A percentile compares a stretch with the other conserved stretches of the same genome.
These are phyloP conservation scores for Ajuga chamaepitys DNA, from an alignment of 257 asterid genomes.

Conservation along the genomic window DNA sequence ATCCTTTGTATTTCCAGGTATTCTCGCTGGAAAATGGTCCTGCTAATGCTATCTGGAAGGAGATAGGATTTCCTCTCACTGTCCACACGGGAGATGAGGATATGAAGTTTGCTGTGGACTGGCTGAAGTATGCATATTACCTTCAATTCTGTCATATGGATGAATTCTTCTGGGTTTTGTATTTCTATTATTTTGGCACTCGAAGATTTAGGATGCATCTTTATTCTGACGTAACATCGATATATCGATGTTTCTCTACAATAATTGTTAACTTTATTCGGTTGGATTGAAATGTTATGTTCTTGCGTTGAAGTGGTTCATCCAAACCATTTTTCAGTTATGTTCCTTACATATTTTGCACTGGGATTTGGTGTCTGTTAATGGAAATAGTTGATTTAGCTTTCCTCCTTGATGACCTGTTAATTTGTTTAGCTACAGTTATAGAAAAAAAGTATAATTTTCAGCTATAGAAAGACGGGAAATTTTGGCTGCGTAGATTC, in stretches of 20 bases:
- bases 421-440: background rate
- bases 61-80: conserved; percentile 40
- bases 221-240: background rate
- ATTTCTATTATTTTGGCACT: background rate
- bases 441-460: background rate
- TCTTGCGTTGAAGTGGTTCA: background rate
- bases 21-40: conserved; percentile 76
- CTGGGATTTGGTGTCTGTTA: background rate
- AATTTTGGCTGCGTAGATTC: background rate
- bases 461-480: background rate
- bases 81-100: conserved; percentile 36
- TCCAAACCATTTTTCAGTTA: background rate
- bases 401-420: background rate
- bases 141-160: conserved; percentile 4
- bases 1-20: conserved; percentile 44
- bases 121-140: conserved; percentile 69
- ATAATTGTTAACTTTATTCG: background rate
- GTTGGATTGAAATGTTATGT: background rate
- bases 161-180: background rate
- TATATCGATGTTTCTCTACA: background rate
- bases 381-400: background rate
- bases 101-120: conserved; percentile 52
- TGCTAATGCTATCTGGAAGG: conserved; percentile 50
- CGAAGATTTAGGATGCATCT: conserved; percentile 1
- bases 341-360: background rate